phyloP scores from a whole-genome alignment of 2,329 filamentous ascomycete genomes.

The Fusarium albidum region DNA sequence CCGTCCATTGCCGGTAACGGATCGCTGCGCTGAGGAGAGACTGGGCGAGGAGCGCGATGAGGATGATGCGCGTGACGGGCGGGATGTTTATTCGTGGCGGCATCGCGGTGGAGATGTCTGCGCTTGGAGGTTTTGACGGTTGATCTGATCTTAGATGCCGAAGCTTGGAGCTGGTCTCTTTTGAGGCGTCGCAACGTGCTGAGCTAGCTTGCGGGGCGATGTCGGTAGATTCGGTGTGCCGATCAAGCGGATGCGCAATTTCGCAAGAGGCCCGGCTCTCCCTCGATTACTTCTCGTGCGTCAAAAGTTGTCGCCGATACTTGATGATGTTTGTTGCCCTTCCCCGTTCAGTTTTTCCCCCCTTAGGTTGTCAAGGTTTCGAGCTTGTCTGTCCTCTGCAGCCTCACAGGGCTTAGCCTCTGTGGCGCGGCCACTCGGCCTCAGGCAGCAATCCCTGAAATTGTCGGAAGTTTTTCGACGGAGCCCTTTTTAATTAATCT shows the following conservation, averaged over 20 bases:
- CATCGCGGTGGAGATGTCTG: slow-evolving; percentile 60
- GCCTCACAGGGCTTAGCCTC: slow-evolving; percentile 33
- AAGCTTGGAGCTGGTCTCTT: not conserved
- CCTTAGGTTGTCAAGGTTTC: slow-evolving; percentile 32
- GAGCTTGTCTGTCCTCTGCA: slow-evolving; percentile 38
- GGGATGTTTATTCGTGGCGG: slow-evolving; percentile 89
- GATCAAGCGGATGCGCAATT: not conserved
- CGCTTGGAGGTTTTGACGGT: slow-evolving; percentile 3
- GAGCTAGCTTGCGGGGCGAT: slow-evolving; percentile 3
- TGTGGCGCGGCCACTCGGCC: slow-evolving; percentile 6
- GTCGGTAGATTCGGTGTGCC: not conserved
- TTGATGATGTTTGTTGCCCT: slow-evolving; percentile 18
- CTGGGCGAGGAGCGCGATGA: slow-evolving; percentile 77
- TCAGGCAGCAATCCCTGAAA: slow-evolving; percentile 27
- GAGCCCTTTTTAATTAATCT: not conserved
- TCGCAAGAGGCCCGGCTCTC: not conserved
- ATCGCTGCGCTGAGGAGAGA: slow-evolving; percentile 84
- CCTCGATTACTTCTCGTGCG: too few species aligned
- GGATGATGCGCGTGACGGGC: slow-evolving; percentile 84
- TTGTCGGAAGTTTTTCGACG: too few species aligned
- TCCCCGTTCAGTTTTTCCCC: slow-evolving; percentile 19
- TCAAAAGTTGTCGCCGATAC: slow-evolving; percentile 10
- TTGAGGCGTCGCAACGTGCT: not conserved
- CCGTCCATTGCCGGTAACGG: slow-evolving; percentile 74
- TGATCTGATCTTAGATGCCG: slow-evolving; percentile 12